Base-by-base conservation (phyloP, 495 filamentous ascomycete genomes). In the Pyrenula massariospora region DNA sequence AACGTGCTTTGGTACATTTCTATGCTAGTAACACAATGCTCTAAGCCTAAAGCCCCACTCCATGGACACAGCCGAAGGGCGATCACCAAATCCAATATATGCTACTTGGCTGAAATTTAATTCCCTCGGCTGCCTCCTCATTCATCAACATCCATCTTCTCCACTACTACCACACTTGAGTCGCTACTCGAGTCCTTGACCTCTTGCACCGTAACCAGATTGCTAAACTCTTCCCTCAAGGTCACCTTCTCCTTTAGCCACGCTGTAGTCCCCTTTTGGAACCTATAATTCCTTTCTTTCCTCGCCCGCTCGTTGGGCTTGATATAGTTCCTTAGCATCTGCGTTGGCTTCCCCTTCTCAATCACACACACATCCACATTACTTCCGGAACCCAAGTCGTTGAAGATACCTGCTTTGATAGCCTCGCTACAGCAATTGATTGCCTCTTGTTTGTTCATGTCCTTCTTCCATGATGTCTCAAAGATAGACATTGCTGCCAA, bases 341-440 rank as follows among this genome's bases (percentile, higher is more conserved):
- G 87, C 23, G 94, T 92, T 2, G 74, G 73, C 84, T 95, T 94
- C 60, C 96, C 90, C 62, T 80, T 74, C 56, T 91, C 93, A 62
- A 99, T 96, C 58, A 99, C 82, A 59, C 90, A 91, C 50, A 99
- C 85, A 68, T 99, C 94, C 50, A 99, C 94, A 68, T 99, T 99
- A 65, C 87, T 92, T 59, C 94, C 94, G 12, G 89, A 95, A 2
- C 94, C 94, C 69, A 99, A 71, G 74, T 99, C 94, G 75, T 99
- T 99, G 80, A 93, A 99, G 70, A 99, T 96, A 83, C 94, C 94
- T 10, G 94, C 85, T 74, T 90, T 83, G 64, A 99, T 97, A 12
- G 94, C 94, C 60, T 96, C 82, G 12, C 83, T 77, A 66, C 86
- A 88, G 59, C 97, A 77, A 61, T 82, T 79, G 56, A 97, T 79